Evolutionary conservation across 2,329 filamentous ascomycete species (phyloP).

Genomic region (Cladorrhinum sp.): DNA sequence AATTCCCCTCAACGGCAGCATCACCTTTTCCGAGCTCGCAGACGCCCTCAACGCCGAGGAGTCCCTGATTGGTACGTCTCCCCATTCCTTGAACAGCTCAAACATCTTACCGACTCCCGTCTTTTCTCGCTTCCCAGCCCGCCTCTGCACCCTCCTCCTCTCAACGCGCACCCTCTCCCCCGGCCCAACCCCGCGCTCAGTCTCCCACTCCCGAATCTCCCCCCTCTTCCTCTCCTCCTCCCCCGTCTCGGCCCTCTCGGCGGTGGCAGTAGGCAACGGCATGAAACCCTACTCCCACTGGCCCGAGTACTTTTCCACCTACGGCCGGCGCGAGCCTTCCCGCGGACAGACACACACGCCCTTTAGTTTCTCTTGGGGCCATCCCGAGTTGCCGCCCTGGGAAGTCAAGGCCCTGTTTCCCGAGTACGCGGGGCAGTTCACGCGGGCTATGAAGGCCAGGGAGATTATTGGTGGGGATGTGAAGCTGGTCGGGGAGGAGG

Average conservation of each 20-base stretch:
- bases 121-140: slow-evolving; percentile 13
- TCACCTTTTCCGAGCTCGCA: slow-evolving; percentile 27
- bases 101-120: no score
- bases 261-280: slow-evolving; percentile 28
- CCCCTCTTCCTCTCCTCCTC: slow-evolving; percentile 20
- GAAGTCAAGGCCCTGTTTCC: slow-evolving; percentile 28
- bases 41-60: slow-evolving; percentile 23
- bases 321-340: slow-evolving; percentile 25
- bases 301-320: slow-evolving; percentile 26
- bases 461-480: slow-evolving; percentile 25
- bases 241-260: slow-evolving; percentile 18
- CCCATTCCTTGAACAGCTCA: no score
- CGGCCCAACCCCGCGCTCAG: slow-evolving; percentile 10
- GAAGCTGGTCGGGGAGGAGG: slow-evolving; percentile 13
- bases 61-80: slow-evolving; percentile 23
- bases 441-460: slow-evolving; percentile 23
- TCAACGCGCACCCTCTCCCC: slow-evolving; percentile 21
- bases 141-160: slow-evolving; percentile 23
- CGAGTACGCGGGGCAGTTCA: slow-evolving; percentile 24
- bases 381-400: slow-evolving; percentile 26
- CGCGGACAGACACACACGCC: slow-evolving; percentile 22
- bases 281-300: slow-evolving; percentile 28
- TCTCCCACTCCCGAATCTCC: slow-evolving; percentile 25
- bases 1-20: slow-evolving; percentile 26
- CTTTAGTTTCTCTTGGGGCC: slow-evolving; percentile 27